Base-by-base conservation (phyloP, 441 rosid genomes). In the Geranium incanum region DNA sequence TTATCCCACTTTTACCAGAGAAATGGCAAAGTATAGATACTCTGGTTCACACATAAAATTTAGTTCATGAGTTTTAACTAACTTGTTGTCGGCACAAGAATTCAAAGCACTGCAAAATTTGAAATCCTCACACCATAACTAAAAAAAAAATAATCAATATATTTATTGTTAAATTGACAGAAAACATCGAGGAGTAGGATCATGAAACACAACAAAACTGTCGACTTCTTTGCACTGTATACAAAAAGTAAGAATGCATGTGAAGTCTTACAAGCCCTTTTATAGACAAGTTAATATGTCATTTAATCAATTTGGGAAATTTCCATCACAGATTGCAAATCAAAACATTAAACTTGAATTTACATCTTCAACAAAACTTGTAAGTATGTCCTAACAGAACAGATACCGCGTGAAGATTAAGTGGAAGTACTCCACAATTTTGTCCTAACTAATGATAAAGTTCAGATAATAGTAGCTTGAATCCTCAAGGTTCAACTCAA, bases 401-500 rank as follows among this genome's bases (percentile, higher is more conserved):
- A 48, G 52, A 6, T n/a, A 45, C 52, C 52, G 12, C 11, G 15
- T 0, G 62, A 55, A 55, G 19, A 55, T 16, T 55, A 55, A 23
- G 63, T 18, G 28, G 23, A 6, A 16, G 63, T 16, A 18, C 23
- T 16, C 18, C 18, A 57, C 7, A 15, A 57, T 21, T 57, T 52
- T 57, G 7, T 57, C 52, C 36, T 63, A 33, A 63, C 3, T 63
- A 11, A 8, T 1, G 9, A 21, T 39, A 33, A 36, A 19, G 13
- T 39, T 23, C 11, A 28, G 6, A 64, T 64, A 11, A 23, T 12
- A 13, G 39, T 39, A 64, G 67, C 39, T 28, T 64, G 39, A 28
- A 64, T 64, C 67, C 66, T 41, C 21, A 36, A 5, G 15, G n/a
- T 71, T 16, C 15, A 16, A 75, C 69, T 33, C 50, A 68, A 66